Percentiles rank a stretch among this genome's conserved stretches.
Conservation (phyloP, 331 rosid species). For the Stylosanthes scabra region DNA sequence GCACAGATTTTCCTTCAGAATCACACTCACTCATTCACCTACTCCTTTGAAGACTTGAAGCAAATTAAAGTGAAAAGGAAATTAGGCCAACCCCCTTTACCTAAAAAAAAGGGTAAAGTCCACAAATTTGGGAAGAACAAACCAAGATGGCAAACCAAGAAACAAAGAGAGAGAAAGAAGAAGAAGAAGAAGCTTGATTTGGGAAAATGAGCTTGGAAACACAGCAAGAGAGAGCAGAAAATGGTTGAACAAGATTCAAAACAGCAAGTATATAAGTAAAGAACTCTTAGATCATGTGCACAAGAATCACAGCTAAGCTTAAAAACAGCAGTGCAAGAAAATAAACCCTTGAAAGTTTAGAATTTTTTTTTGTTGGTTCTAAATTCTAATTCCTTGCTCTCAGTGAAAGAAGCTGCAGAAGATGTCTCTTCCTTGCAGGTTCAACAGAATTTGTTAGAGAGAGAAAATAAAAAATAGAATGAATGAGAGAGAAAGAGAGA, state of each 20-base stretch:
- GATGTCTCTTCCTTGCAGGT: conserved; percentile 71
- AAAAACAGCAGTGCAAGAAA: conserved; percentile 39
- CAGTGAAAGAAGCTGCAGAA: conserved; percentile 52
- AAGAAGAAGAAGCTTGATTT: conserved; percentile 25
- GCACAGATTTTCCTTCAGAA: conserved; percentile 24
- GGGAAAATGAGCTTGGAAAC: conserved; percentile 37
- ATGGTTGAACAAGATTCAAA: conserved; percentile 26
- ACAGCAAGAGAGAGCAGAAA: conserved; percentile 6
- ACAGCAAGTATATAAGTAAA: background rate
- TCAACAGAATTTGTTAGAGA: conserved; percentile 52
- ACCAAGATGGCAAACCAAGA: conserved; percentile 5
- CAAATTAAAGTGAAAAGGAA: conserved; percentile 17
- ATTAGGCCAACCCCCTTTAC: conserved; percentile 52
- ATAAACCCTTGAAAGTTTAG: conserved; percentile 41
- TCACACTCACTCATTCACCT: conserved; percentile 10
- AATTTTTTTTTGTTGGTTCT: conserved; percentile 14
- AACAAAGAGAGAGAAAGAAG: background rate
- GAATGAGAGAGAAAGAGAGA: conserved; percentile 18
- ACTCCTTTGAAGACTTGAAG: background rate
- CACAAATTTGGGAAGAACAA: conserved; percentile 29
- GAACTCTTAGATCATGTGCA: conserved; percentile 23
- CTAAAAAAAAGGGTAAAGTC: conserved; percentile 43
- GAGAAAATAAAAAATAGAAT: conserved; percentile 18
- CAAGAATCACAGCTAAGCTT: conserved; percentile 32
- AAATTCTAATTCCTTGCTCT: conserved; percentile 61